Conservation (phyloP, 371 early-diverging fungal species). For the Batrachochytrium dendrobatidis region DNA sequence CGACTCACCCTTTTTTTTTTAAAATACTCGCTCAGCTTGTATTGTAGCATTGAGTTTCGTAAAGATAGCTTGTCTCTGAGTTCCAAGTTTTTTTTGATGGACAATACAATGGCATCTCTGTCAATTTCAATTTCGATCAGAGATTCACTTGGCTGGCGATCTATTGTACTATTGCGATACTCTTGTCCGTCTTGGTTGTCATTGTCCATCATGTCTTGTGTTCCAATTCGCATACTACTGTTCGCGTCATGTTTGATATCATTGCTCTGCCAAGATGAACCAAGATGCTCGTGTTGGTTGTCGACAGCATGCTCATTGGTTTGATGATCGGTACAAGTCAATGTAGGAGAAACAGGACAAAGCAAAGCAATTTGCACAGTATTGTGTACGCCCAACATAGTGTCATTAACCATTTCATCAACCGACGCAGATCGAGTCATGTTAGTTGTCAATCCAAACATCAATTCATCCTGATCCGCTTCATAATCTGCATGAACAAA, state of each 20-base stretch:
- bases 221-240: constrained; percentile 1
- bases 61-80: constrained; percentile 25
- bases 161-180: neutral
- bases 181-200: neutral
- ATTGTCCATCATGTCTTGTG: neutral
- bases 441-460: neutral
- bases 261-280: no score
- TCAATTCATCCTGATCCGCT: neutral
- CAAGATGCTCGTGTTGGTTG: no score
- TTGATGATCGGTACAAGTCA: neutral
- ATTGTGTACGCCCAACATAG: no score
- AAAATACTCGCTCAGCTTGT: constrained; percentile 43
- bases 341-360: neutral
- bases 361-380: no score
- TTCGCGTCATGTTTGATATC: neutral
- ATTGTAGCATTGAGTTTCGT: constrained; percentile 33
- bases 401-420: neutral
- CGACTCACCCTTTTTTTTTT: constrained; percentile 33
- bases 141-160: neutral
- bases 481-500: neutral
- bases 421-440: neutral
- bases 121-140: constrained; percentile 18
- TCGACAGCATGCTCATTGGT: constrained; percentile 5
- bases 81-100: constrained; percentile 30
- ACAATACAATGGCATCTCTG: constrained; percentile 32